Percentiles rank a stretch among this genome's conserved stretches.
Conservation (phyloP, 768 basidiomycete genomes). For the Candolleomyces aberdarensis region DNA sequence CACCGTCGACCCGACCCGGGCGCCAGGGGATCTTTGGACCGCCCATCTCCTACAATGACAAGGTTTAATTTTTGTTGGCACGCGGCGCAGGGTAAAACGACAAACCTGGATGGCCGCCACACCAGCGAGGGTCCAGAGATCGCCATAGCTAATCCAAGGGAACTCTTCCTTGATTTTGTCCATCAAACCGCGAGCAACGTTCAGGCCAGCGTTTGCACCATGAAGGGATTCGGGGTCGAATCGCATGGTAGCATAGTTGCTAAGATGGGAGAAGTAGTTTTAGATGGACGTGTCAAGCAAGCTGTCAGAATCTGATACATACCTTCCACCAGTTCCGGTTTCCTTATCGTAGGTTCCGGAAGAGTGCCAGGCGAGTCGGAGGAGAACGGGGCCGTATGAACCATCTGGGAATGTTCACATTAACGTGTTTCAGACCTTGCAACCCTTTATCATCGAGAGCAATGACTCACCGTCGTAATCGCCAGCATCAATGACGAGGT, state of each 20-base stretch:
- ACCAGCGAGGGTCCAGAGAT: constrained; percentile 95
- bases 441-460: background rate
- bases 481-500: constrained; percentile 68
- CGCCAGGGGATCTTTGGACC: constrained; percentile 95
- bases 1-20: constrained; percentile 88
- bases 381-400: constrained; percentile 81
- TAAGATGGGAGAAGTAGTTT: constrained; percentile 21
- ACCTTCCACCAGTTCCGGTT: constrained; percentile 78
- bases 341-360: constrained; percentile 91
- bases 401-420: constrained; percentile 53
- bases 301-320: constrained; percentile 13
- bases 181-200: constrained; percentile 78
- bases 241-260: constrained; percentile 99
- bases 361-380: constrained; percentile 94
- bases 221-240: constrained; percentile 88
- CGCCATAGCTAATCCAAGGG: constrained; percentile 94
- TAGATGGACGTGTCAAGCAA: background rate
- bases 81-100: background rate
- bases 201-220: constrained; percentile 79
- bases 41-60: constrained; percentile 65
- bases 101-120: constrained; percentile 78
- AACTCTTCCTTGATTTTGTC: constrained; percentile 86
- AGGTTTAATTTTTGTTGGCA: background rate
- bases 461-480: constrained; percentile 77
- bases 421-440: background rate